These are phyloP conservation scores for Dacryopinax spathularia DNA, from an alignment of 768 basidiomycete genomes.

Conservation along the genomic window DNA sequence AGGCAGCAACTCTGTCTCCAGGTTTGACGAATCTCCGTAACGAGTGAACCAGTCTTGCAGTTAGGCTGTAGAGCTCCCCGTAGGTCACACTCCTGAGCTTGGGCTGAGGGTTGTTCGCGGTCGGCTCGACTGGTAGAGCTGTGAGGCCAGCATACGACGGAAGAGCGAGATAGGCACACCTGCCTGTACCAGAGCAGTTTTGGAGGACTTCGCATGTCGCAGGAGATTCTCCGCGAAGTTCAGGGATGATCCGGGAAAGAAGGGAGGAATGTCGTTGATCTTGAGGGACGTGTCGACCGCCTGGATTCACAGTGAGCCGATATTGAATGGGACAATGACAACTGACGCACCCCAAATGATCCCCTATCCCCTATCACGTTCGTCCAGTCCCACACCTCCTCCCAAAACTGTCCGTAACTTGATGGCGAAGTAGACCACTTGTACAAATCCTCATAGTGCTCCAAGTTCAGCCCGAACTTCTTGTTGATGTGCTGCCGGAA, in stretches of 20 bases:
- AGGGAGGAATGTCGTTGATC: constrained; percentile 49
- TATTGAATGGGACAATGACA: not conserved
- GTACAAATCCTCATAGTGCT: constrained; percentile 50
- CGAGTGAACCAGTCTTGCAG: constrained; percentile 44
- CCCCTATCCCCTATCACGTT: constrained; percentile 50
- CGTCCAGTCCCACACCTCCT: constrained; percentile 55
- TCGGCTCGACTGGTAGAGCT: constrained; percentile 44
- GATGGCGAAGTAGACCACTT: constrained; percentile 37
- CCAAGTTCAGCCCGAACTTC: constrained; percentile 31
- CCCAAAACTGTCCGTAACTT: constrained; percentile 52
- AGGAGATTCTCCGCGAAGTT: constrained; percentile 81
- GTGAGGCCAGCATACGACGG: not conserved
- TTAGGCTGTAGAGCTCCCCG: constrained; percentile 41
- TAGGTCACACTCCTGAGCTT: constrained; percentile 36
- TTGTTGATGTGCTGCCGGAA: constrained; percentile 33
- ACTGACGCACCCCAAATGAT: constrained; percentile 19
- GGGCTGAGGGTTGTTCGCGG: constrained; percentile 33
- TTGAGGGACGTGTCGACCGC: constrained; percentile 37
- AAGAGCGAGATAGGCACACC: constrained; percentile 33
- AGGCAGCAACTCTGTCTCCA: constrained; percentile 63
- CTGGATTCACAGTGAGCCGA: constrained; percentile 18
- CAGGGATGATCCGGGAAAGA: constrained; percentile 52
- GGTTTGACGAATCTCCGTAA: constrained; percentile 37
- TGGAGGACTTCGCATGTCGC: constrained; percentile 38
- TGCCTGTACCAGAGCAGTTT: constrained; percentile 53